Evolutionary conservation across 257 asterid genomes (phyloP).

Genomic region (Lavandula angustifolia): DNA sequence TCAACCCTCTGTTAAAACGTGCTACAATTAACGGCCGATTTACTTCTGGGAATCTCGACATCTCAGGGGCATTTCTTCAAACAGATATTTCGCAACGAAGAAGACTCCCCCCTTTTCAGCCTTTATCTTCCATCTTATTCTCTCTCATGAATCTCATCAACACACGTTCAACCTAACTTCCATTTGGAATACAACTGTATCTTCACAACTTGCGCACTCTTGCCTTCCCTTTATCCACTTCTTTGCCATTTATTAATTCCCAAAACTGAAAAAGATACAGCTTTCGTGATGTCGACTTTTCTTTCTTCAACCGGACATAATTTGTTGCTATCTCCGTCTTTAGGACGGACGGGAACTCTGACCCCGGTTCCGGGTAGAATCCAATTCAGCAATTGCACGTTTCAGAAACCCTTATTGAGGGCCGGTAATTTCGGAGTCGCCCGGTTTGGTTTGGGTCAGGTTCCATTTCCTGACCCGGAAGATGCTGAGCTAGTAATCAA

Average conservation of each 20-base stretch:
- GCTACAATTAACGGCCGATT: neutral
- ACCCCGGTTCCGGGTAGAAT: slow-evolving; percentile 45
- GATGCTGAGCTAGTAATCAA: slow-evolving; percentile 52
- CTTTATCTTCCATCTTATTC: neutral
- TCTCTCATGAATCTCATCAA: slow-evolving; percentile 19
- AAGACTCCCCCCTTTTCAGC: neutral
- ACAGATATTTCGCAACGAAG: slow-evolving; percentile 6
- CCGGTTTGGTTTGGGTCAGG: slow-evolving; percentile 80
- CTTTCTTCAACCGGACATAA: slow-evolving; percentile 52
- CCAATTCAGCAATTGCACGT: slow-evolving; percentile 43
- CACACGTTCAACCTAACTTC: slow-evolving; percentile 1
- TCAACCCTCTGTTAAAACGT: too few relatives aligned
- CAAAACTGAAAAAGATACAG: neutral
- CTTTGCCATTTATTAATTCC: slow-evolving; percentile 15
- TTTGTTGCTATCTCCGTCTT: slow-evolving; percentile 51
- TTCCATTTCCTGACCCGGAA: slow-evolving; percentile 69
- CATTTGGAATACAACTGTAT: neutral
- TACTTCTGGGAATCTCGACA: neutral
- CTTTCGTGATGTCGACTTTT: slow-evolving; percentile 51
- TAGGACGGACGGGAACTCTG: slow-evolving; percentile 44
- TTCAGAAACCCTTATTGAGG: slow-evolving; percentile 50
- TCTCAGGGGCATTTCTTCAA: neutral
- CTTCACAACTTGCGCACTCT: neutral
- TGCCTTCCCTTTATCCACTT: neutral
- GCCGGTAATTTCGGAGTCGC: slow-evolving; percentile 58